These are phyloP conservation scores for Xylariomycetidae sp. DNA, from an alignment of 2,329 filamentous ascomycete species.

Conservation along the genomic window DNA sequence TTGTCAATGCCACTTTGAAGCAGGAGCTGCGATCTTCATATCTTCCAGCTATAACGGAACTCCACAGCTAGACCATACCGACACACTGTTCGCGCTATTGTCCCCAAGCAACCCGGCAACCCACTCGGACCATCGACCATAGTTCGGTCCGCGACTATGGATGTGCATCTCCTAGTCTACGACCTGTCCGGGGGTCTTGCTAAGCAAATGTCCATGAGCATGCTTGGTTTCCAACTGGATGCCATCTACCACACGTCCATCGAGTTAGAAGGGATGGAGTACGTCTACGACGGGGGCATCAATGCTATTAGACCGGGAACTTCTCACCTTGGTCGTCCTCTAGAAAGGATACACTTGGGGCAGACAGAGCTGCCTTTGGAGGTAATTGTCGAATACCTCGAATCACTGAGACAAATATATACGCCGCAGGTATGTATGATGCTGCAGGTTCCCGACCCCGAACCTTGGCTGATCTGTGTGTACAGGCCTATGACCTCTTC, in stretches of 20 bases:
- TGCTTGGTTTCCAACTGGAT: constrained; percentile 63
- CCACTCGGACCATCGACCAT: no score
- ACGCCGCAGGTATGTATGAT: constrained; percentile 59
- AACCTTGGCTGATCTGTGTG: constrained; percentile 1
- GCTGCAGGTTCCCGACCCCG: background rate
- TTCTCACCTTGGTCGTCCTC: constrained; percentile 80
- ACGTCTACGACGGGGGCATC: constrained; percentile 83
- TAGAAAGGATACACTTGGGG: constrained; percentile 71
- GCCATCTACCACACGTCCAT: constrained; percentile 95
- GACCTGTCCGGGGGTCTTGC: constrained; percentile 64
- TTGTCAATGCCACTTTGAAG: no score
- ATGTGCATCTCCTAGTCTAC: constrained; percentile 72
- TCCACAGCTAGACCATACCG: no score
- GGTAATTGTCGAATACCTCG: constrained; percentile 79
- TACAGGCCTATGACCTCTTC: constrained; percentile 77
- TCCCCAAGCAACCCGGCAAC: no score
- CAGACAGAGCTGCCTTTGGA: constrained; percentile 73
- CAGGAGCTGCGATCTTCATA: no score
- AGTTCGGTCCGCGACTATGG: constrained; percentile 56
- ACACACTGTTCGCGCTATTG: no score
- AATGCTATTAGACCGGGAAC: constrained; percentile 73
- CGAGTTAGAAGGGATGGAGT: constrained; percentile 77
- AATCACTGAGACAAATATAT: constrained; percentile 76
- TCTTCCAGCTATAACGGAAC: no score
- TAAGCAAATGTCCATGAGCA: constrained; percentile 46